These are phyloP conservation scores for Nectriaceae sp. DNA, from an alignment of 2,329 filamentous ascomycete species.

Conservation along the genomic window DNA sequence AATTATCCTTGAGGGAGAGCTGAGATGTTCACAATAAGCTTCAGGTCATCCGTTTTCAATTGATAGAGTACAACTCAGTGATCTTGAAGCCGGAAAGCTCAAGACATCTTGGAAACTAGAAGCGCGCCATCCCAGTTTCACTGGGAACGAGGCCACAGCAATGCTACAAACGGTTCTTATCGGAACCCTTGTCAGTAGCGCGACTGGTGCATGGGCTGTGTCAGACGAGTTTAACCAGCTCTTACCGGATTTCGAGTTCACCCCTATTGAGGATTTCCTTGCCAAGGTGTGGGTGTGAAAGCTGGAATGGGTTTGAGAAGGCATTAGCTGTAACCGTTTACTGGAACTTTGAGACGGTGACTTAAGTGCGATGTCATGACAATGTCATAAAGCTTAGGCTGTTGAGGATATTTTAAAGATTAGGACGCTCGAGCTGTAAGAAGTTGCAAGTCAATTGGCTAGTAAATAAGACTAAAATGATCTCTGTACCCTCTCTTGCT, in stretches of 20 bases:
- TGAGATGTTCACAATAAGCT: neutral
- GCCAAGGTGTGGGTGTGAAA: neutral
- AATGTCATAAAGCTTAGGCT: no score
- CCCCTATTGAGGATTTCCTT: neutral
- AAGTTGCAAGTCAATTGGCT: no score
- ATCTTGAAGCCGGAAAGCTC: neutral
- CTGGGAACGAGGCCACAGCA: neutral
- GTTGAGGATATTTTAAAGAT: no score
- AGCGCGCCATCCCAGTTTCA: neutral
- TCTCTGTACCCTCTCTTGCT: no score
- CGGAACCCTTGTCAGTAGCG: constrained; percentile 1
- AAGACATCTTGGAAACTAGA: neutral
- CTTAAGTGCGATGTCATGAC: no score
- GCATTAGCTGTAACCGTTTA: no score
- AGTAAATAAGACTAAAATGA: no score
- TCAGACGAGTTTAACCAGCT: constrained; percentile 4
- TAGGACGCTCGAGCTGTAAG: no score
- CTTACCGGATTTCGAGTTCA: constrained; percentile 2
- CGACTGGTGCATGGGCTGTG: neutral
- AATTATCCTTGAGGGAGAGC: neutral
- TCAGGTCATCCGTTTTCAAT: neutral
- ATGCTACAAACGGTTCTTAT: neutral
- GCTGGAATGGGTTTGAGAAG: no score
- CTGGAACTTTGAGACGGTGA: no score
- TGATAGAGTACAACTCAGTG: neutral